These are phyloP conservation scores for Gossypium schwendimanii DNA, from an alignment of 441 rosid species.

Conservation along the genomic window DNA sequence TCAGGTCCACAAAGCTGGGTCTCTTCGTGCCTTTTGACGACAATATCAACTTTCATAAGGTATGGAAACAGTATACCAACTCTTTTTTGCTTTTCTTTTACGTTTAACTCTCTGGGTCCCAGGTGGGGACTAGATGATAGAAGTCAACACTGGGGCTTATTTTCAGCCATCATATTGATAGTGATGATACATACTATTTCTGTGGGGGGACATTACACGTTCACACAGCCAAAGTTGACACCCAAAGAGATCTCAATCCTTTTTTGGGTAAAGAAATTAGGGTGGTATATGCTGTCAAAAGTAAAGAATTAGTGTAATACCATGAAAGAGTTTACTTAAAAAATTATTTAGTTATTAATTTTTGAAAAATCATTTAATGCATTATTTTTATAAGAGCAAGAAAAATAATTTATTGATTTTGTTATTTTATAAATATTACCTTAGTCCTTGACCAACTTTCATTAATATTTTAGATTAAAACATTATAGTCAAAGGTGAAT, in stretches of 20 bases:
- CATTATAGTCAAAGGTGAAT: no score
- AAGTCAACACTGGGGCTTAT: slow-evolving; percentile 25
- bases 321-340: not conserved
- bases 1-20: slow-evolving; percentile 51
- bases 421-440: no score
- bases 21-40: slow-evolving; percentile 58
- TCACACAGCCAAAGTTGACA: slow-evolving; percentile 17
- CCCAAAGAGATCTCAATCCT: not conserved
- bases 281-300: not conserved
- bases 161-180: slow-evolving; percentile 6
- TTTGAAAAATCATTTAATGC: no score
- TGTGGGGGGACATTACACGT: not conserved
- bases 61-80: slow-evolving; percentile 9
- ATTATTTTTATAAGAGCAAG: no score
- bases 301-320: not conserved
- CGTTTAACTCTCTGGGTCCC: slow-evolving; percentile 22
- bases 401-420: not conserved
- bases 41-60: slow-evolving; percentile 62
- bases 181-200: not conserved
- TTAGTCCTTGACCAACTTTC: no score
- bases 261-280: not conserved
- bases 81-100: slow-evolving; percentile 18
- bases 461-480: no score
- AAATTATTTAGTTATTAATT: no score
- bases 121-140: not conserved